Conservation (phyloP, 2,329 filamentous ascomycete species). For the Emmonsiellopsis sp. region DNA sequence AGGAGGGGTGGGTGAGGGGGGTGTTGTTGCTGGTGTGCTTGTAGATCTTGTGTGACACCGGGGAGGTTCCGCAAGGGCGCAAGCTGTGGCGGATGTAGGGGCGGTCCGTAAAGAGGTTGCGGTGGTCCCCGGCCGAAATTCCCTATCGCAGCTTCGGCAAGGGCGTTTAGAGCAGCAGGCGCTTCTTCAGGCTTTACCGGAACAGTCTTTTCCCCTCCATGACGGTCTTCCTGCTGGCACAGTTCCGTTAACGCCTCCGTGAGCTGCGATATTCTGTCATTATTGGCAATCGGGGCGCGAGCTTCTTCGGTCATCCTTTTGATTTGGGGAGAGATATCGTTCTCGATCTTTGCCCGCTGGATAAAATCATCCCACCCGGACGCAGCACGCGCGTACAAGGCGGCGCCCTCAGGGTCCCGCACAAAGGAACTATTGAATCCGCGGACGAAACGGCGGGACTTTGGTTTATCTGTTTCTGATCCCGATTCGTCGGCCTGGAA, state of each 20-base stretch:
- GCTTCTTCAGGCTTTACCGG: neutral
- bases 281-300: slow-evolving; percentile 1
- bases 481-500: slow-evolving; percentile 11
- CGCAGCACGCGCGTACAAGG: slow-evolving; percentile 25
- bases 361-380: slow-evolving; percentile 32
- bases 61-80: slow-evolving; percentile 2
- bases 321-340: slow-evolving; percentile 30
- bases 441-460: slow-evolving; percentile 6
- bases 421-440: slow-evolving; percentile 27
- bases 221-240: slow-evolving; percentile 17
- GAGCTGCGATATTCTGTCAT: slow-evolving; percentile 7
- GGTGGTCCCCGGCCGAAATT: neutral
- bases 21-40: slow-evolving; percentile 11
- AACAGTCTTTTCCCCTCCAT: slow-evolving; percentile 18
- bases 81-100: slow-evolving; percentile 1
- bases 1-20: slow-evolving; percentile 19
- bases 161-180: slow-evolving; percentile 21
- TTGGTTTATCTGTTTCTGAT: slow-evolving; percentile 4
- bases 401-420: slow-evolving; percentile 24
- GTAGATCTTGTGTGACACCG: neutral
- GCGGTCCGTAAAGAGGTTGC: slow-evolving; percentile 1
- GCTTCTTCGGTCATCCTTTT: slow-evolving; percentile 23
- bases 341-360: slow-evolving; percentile 27
- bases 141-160: slow-evolving; percentile 22
- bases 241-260: slow-evolving; percentile 16